phyloP scores from a whole-genome alignment of 108 stramenopile species.

The Cyclotella distinguenda region DNA sequence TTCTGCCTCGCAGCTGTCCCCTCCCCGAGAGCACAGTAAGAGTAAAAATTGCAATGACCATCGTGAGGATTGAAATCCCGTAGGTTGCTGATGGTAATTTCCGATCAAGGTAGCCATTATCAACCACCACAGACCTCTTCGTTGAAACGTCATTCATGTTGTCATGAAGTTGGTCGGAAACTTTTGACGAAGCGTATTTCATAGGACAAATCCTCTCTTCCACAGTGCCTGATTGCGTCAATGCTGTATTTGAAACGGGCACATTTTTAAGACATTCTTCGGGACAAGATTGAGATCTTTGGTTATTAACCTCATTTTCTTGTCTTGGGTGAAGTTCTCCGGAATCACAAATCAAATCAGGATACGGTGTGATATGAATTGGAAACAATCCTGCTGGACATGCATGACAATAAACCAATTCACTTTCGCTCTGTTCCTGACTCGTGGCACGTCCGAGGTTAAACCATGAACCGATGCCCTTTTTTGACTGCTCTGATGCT shows the following conservation, averaged over 20 bases:
- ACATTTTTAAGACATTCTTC: neutral
- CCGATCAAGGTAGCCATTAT: no score
- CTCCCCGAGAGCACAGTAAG: no score
- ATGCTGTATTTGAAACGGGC: neutral
- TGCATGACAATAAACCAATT: conserved; percentile 10
- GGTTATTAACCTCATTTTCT: neutral
- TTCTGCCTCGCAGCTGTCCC: no score
- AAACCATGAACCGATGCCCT: no score
- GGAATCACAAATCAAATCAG: conserved; percentile 2
- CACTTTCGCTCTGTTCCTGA: neutral
- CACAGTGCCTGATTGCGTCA: conserved; percentile 3
- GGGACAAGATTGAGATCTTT: neutral
- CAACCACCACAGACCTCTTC: no score
- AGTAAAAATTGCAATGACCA: no score
- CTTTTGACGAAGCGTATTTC: no score
- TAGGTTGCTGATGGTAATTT: no score
- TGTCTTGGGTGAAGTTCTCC: conserved; percentile 1
- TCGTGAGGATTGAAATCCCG: no score
- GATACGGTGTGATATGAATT: conserved; percentile 14
- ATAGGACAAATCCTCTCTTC: conserved; percentile 9
- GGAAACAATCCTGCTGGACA: conserved; percentile 8
- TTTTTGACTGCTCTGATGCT: neutral
- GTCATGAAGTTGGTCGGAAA: no score
- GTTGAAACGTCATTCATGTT: no score
- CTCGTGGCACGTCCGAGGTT: no score